Percentiles rank a stretch among this genome's conserved stretches.
These are phyloP conservation scores for Dissoconium aciculare DNA, from an alignment of 2,329 filamentous ascomycete species.

Conservation along the genomic window DNA sequence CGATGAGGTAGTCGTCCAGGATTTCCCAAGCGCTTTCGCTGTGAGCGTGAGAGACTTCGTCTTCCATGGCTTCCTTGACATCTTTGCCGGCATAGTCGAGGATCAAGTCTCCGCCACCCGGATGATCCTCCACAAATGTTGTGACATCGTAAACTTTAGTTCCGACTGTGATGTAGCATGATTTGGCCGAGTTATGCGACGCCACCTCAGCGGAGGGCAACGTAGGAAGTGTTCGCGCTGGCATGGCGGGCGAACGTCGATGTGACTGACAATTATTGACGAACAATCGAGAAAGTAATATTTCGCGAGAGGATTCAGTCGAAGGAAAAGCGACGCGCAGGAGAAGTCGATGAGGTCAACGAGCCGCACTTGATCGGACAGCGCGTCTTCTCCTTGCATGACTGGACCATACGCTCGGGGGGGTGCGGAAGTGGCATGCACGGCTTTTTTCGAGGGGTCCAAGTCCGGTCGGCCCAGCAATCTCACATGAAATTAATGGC, in stretches of 20 bases:
- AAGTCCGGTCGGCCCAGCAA: too few species aligned
- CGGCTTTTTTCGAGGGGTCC: too few species aligned
- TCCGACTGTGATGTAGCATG: slow-evolving; percentile 86
- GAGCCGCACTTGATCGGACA: too few species aligned
- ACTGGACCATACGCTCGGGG: too few species aligned
- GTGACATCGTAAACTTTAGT: slow-evolving; percentile 91
- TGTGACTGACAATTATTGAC: not conserved
- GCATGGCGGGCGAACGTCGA: slow-evolving; percentile 46
- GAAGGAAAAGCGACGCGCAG: too few species aligned
- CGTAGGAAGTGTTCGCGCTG: slow-evolving; percentile 65
- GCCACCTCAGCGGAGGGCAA: slow-evolving; percentile 69
- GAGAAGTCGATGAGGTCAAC: too few species aligned
- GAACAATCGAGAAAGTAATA: not conserved
- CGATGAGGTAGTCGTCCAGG: slow-evolving; percentile 71
- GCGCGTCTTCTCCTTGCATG: too few species aligned
- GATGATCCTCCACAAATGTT: slow-evolving; percentile 77
- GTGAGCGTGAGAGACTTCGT: slow-evolving; percentile 69
- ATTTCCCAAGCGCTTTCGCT: slow-evolving; percentile 93
- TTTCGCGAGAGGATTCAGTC: too few species aligned
- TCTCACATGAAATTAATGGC: too few species aligned
- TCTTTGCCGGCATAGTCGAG: slow-evolving; percentile 85
- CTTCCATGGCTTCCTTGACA: slow-evolving; percentile 64
- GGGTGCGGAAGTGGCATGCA: too few species aligned
- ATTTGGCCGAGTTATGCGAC: slow-evolving; percentile 61
- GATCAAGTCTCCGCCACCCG: slow-evolving; percentile 76